Percentiles rank a stretch among this genome's conserved stretches.
Evolutionary conservation across 306 rosid genomes (phyloP).

Genomic region (Vigna hirtella): DNA sequence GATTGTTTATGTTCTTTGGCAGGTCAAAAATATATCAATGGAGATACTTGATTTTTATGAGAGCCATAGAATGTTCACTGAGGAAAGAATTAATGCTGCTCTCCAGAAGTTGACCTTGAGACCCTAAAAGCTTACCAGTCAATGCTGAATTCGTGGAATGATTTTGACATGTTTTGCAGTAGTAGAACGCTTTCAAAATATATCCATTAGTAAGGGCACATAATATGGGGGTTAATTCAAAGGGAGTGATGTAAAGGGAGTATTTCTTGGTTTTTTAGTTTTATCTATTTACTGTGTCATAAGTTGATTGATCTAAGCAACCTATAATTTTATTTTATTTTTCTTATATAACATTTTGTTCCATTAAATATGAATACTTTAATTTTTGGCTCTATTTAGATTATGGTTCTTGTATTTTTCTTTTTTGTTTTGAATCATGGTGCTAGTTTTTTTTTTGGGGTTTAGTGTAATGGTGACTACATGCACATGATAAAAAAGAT

Average conservation of each 20-base stretch:
- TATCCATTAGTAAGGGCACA: neutral
- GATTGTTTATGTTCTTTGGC: slow-evolving; percentile 39
- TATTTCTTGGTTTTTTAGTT: slow-evolving; percentile 10
- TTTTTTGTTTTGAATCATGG: too few species aligned
- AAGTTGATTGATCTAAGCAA: neutral
- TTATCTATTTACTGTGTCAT: neutral
- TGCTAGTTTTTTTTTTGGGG: too few species aligned
- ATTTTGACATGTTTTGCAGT: slow-evolving; percentile 22
- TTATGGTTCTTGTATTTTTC: too few species aligned
- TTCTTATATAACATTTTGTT: too few species aligned
- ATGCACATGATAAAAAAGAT: too few species aligned
- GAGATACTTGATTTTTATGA: slow-evolving; percentile 93
- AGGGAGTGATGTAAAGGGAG: neutral
- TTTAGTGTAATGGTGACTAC: too few species aligned
- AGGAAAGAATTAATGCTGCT: slow-evolving; percentile 73
- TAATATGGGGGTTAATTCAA: slow-evolving; percentile 15
- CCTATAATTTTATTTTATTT: neutral
- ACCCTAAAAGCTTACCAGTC: slow-evolving; percentile 43
- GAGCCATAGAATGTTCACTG: slow-evolving; percentile 59
- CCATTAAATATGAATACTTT: too few species aligned
- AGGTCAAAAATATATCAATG: slow-evolving; percentile 90
- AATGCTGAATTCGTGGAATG: slow-evolving; percentile 10
- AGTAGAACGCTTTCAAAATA: neutral
- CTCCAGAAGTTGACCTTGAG: slow-evolving; percentile 65
- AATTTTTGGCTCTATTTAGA: too few species aligned